Evolutionary conservation across 1,284 basidiomycete species (phyloP).

Genomic region (Ceratobasidium sp.): DNA sequence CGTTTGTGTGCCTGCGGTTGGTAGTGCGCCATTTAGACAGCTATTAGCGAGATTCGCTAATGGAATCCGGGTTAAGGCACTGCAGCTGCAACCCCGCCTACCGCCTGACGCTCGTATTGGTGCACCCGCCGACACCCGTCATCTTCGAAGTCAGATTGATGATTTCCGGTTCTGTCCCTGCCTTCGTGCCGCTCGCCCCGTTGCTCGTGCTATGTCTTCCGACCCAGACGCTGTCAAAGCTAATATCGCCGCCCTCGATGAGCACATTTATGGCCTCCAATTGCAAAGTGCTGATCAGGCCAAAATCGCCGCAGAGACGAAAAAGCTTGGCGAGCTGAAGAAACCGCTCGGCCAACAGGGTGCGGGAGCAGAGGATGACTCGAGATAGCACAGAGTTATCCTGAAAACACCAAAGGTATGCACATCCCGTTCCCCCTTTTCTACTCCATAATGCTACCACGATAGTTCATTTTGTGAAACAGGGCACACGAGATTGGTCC

Average conservation of each 20-base stretch:
- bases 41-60: no score
- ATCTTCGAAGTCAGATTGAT: slow-evolving; percentile 22
- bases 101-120: slow-evolving; percentile 1
- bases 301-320: slow-evolving; percentile 73
- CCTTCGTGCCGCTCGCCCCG: slow-evolving; percentile 6
- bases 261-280: slow-evolving; percentile 64
- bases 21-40: slow-evolving; percentile 38
- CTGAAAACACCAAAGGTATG: slow-evolving; percentile 87
- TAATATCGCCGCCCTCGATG: slow-evolving; percentile 43
- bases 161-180: background rate
- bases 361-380: slow-evolving; percentile 57
- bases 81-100: no score
- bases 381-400: slow-evolving; percentile 75
- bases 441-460: background rate
- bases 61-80: background rate
- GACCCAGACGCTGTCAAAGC: slow-evolving; percentile 38
- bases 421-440: slow-evolving; percentile 31
- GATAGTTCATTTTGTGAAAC: slow-evolving; percentile 53
- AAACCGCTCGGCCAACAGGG: slow-evolving; percentile 60
- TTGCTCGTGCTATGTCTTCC: slow-evolving; percentile 14
- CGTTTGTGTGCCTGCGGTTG: slow-evolving; percentile 52
- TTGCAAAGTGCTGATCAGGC: slow-evolving; percentile 66
- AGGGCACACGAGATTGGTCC: slow-evolving; percentile 97
- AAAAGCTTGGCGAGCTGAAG: slow-evolving; percentile 78
- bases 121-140: no score